Evolutionary conservation across 495 filamentous ascomycete genomes (phyloP).

Genomic region (Penicilliopsis zonata): DNA sequence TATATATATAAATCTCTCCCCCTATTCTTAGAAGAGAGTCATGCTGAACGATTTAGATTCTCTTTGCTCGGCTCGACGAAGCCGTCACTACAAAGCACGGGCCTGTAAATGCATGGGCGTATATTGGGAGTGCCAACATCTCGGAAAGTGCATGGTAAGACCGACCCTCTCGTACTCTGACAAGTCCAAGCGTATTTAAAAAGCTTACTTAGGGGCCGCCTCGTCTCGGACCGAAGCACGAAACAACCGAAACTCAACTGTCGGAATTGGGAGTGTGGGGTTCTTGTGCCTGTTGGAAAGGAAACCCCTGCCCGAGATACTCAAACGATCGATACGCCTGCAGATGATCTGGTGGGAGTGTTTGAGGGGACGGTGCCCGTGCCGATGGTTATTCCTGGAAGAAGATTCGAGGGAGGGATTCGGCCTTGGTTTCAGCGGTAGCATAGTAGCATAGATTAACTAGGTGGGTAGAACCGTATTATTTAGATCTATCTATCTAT

Average conservation of each 20-base stretch:
- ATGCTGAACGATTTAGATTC: too few relatives aligned
- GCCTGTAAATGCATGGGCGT: constrained; percentile 50
- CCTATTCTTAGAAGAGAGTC: too few relatives aligned
- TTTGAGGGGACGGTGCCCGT: constrained; percentile 53
- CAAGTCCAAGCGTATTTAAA: constrained; percentile 1
- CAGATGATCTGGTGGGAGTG: constrained; percentile 17
- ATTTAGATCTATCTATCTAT: not conserved
- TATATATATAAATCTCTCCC: too few relatives aligned
- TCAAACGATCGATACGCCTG: constrained; percentile 1
- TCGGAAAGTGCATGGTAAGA: constrained; percentile 81
- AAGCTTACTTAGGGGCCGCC: constrained; percentile 44
- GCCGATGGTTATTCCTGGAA: constrained; percentile 56
- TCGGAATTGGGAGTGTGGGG: constrained; percentile 95
- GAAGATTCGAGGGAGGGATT: constrained; percentile 24
- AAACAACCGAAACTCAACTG: constrained; percentile 64
- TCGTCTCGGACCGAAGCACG: constrained; percentile 52
- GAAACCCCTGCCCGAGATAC: constrained; percentile 4
- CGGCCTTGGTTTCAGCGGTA: constrained; percentile 46
- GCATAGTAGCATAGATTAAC: too few relatives aligned
- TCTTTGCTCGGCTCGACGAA: constrained; percentile 48
- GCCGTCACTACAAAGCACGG: constrained; percentile 14
- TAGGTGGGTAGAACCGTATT: too few relatives aligned
- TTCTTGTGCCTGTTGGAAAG: constrained; percentile 51
- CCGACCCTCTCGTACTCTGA: not conserved
- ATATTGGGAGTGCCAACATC: constrained; percentile 86